phyloP scores from a whole-genome alignment of 2,329 filamentous ascomycete species.

The Nannizziopsis barbatae region DNA sequence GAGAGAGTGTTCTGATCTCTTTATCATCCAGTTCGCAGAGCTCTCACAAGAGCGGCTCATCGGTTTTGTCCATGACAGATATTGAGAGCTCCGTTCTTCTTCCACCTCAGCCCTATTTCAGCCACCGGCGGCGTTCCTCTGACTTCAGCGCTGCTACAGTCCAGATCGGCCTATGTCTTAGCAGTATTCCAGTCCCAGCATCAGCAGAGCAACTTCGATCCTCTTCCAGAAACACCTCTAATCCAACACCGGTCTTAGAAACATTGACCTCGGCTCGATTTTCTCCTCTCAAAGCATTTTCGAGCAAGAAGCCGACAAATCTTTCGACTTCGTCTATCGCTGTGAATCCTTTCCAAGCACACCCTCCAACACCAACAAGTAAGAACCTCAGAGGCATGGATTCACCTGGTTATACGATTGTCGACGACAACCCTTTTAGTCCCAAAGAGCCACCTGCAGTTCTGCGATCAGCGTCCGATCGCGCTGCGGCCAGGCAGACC shows the following conservation, averaged over 20 bases:
- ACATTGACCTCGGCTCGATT: slow-evolving; percentile 1
- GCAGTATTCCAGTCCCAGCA: slow-evolving; percentile 14
- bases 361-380: background rate
- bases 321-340: background rate
- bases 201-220: background rate
- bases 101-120: slow-evolving; percentile 17
- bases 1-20: slow-evolving; percentile 14
- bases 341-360: slow-evolving; percentile 1
- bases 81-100: slow-evolving; percentile 13
- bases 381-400: background rate
- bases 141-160: slow-evolving; percentile 20
- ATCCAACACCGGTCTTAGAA: slow-evolving; percentile 1
- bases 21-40: slow-evolving; percentile 17
- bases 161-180: slow-evolving; percentile 22
- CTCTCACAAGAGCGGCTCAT: slow-evolving; percentile 5
- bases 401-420: background rate
- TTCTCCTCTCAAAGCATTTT: background rate
- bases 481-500: background rate
- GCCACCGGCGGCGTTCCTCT: slow-evolving; percentile 19
- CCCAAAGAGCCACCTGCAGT: background rate
- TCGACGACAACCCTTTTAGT: background rate
- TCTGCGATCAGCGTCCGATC: background rate
- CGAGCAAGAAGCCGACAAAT: background rate
- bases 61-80: slow-evolving; percentile 10
- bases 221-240: background rate